phyloP scores from a whole-genome alignment of 2,329 filamentous ascomycete genomes.

The Colletotrichum brevisporum region DNA sequence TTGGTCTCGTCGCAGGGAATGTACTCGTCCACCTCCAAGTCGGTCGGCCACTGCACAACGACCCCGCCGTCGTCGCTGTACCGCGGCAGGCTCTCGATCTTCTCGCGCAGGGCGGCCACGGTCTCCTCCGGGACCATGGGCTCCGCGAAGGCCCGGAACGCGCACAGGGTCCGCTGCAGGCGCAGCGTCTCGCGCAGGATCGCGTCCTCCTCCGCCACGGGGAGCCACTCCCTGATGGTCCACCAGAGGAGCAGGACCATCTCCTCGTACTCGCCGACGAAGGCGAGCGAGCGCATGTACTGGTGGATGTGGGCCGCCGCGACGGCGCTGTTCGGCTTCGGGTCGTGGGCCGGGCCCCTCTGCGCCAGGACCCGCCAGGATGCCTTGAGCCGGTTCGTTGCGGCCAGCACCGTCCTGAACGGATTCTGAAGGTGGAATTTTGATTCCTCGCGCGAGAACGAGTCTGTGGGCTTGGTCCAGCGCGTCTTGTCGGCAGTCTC shows the following conservation, averaged over 20 bases:
- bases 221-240: slow-evolving; percentile 66
- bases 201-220: slow-evolving; percentile 53
- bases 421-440: not conserved
- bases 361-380: slow-evolving; percentile 26
- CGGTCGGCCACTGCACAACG: slow-evolving; percentile 55
- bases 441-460: not conserved
- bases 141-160: slow-evolving; percentile 64
- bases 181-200: slow-evolving; percentile 45
- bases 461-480: not conserved
- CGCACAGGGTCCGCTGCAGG: slow-evolving; percentile 56
- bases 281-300: slow-evolving; percentile 75
- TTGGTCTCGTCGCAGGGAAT: slow-evolving; percentile 10
- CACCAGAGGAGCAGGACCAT: slow-evolving; percentile 72
- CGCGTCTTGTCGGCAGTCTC: not conserved
- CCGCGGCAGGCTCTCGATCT: slow-evolving; percentile 40
- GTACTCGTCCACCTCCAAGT: slow-evolving; percentile 53
- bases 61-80: slow-evolving; percentile 40
- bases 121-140: slow-evolving; percentile 55
- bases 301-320: slow-evolving; percentile 60
- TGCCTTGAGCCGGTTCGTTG: slow-evolving; percentile 15
- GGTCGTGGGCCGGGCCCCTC: not conserved
- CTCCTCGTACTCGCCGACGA: slow-evolving; percentile 70
- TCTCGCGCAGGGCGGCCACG: slow-evolving; percentile 45
- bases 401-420: slow-evolving; percentile 2
- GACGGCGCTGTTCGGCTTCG: slow-evolving; percentile 38